These are phyloP conservation scores for Peronospora tabacina DNA, from an alignment of 352 stramenopile species.

Conservation along the genomic window DNA sequence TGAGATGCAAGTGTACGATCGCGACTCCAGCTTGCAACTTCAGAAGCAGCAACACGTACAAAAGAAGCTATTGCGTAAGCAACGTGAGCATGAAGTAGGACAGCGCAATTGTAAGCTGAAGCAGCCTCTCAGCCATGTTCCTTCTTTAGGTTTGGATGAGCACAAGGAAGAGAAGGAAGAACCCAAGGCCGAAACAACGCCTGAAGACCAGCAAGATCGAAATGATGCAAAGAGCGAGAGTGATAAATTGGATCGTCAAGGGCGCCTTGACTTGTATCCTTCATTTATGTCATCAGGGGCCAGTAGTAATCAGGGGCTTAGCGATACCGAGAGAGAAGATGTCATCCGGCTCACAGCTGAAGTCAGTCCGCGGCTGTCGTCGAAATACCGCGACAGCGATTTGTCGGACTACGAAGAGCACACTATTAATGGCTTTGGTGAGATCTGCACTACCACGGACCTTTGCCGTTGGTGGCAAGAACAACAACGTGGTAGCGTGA, in stretches of 20 bases:
- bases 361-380: conserved; percentile 17
- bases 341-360: conserved; percentile 23
- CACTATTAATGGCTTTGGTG: conserved; percentile 30
- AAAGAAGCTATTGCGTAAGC: conserved; percentile 10
- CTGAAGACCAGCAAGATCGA: conserved; percentile 11
- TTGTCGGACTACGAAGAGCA: conserved; percentile 41
- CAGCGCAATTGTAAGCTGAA: conserved; percentile 3
- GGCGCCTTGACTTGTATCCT: conserved; percentile 14
- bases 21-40: conserved; percentile 21
- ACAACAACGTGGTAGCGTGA: conserved; percentile 19
- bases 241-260: conserved; percentile 9
- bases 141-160: conserved; percentile 16
- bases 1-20: conserved; percentile 30
- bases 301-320: conserved; percentile 23
- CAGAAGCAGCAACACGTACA: conserved; percentile 7
- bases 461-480: conserved; percentile 42
- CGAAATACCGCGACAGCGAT: conserved; percentile 27
- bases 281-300: conserved; percentile 34
- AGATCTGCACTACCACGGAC: conserved; percentile 40
- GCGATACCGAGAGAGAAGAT: conserved; percentile 22
- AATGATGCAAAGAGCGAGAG: conserved; percentile 15
- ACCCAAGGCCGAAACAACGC: conserved; percentile 12
- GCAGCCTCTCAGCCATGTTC: conserved; percentile 11
- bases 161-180: conserved; percentile 27
- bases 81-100: conserved; percentile 9